Base-by-base conservation (phyloP, 495 filamentous ascomycete species). In the Penicillium desertorum region DNA sequence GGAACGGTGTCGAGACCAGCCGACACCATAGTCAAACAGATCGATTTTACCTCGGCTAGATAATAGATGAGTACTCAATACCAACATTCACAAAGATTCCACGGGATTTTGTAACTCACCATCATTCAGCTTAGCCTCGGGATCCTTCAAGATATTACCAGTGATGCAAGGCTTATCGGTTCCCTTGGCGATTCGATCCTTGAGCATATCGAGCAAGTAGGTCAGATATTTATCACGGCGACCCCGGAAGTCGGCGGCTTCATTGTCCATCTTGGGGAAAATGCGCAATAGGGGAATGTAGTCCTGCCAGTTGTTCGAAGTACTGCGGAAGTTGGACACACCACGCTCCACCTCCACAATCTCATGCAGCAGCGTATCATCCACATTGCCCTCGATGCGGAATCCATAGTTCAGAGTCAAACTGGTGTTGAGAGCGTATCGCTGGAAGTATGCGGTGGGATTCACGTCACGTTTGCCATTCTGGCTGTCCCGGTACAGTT, bases 21-120 rank as follows among this genome's bases (percentile, higher is more conserved):
- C 14, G 83, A 86, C 5, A 89, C 87, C 86, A 90, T 90, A 27
- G 85, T 88, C 49, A 90, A 68, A 68, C 87, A 88, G 56, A 90
- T 86, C 3, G 84, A 87, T 61, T 87, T 87, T 29, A 89, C 79
- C 69, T 89, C 86, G 19, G 81, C 84, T 83, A 42, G 36, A 45
- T 37, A 32, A 10, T 10, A 16, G 12, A 43, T 64, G 56, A 62
- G 56, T 44, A n/a, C 11, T 32, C 22, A n/a, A 10, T 11, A 8
- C 4, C 19, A 14, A 5, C 34, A 17, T 1, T 6, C 16, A 9
- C 20, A 25, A 39, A 2, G 3, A 50, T 11, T 12, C 0, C 12
- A 25, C 5, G 5, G 3, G 5, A 25, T 25, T 25, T 16, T n/a
- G n/a, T 8, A 10, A 66, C 69, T 63, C 56, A 83, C 81, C 77